A percentile compares a stretch with the other conserved stretches of the same genome.
phyloP scores from a whole-genome alignment of 768 basidiomycete species.

The Hemileccinum rubropunctum region DNA sequence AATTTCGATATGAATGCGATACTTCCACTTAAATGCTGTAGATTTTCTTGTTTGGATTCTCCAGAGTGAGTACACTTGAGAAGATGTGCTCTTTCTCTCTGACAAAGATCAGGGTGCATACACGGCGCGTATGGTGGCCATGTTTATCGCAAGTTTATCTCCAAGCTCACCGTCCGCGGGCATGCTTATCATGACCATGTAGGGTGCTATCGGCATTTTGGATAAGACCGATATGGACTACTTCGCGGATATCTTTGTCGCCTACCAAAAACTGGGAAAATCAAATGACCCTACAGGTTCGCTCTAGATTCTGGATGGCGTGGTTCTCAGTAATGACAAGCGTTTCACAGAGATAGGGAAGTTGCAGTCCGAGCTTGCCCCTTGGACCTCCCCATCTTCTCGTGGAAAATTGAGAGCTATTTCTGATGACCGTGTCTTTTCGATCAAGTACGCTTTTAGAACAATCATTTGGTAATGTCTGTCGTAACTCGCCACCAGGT shows the following conservation, averaged over 20 bases:
- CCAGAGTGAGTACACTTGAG: conserved; percentile 44
- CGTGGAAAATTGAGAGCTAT: conserved; percentile 53
- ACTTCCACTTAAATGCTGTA: conserved; percentile 25
- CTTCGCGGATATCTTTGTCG: conserved; percentile 61
- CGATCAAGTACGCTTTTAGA: conserved; percentile 52
- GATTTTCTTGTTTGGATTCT: conserved; percentile 80
- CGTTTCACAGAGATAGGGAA: conserved; percentile 31
- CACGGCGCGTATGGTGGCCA: conserved; percentile 71
- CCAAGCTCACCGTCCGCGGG: not conserved
- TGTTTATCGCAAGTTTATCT: conserved; percentile 39
- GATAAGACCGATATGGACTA: conserved; percentile 70
- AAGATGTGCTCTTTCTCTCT: not conserved
- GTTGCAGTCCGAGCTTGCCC: conserved; percentile 45
- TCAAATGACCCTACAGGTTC: conserved; percentile 44
- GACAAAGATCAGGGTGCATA: conserved; percentile 58
- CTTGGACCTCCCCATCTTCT: conserved; percentile 53
- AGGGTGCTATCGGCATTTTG: conserved; percentile 73
- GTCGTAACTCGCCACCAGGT: conserved; percentile 35
- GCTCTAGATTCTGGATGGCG: not conserved
- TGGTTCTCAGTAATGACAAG: not conserved
- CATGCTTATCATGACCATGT: conserved; percentile 1
- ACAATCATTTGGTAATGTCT: not conserved
- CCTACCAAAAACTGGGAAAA: conserved; percentile 62
- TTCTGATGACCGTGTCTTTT: conserved; percentile 47
- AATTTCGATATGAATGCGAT: not conserved